phyloP scores from a whole-genome alignment of 805 yeast species.

The Cyberlindnera xishuangbannaensis region DNA sequence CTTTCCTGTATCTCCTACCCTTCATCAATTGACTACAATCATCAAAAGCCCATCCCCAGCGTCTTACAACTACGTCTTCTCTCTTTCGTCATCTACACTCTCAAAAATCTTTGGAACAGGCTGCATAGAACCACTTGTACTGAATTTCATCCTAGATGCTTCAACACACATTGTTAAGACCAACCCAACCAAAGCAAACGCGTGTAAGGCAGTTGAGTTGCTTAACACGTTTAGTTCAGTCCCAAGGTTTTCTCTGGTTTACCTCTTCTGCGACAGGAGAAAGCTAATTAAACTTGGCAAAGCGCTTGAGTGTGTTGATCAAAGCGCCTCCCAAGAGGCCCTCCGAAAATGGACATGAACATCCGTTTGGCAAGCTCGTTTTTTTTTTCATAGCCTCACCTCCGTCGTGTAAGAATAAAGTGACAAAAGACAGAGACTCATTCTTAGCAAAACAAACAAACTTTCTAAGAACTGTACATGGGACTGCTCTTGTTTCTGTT shows the following conservation, averaged over 20 bases:
- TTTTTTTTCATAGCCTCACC: no score
- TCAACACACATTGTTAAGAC: slow-evolving; percentile 5
- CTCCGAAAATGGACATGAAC: slow-evolving; percentile 1
- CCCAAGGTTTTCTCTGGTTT: slow-evolving; percentile 21
- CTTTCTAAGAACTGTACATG: not conserved
- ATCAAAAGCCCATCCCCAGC: slow-evolving; percentile 28
- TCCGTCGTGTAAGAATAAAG: no score
- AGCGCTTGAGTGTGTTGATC: not conserved
- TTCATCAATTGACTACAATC: slow-evolving; percentile 39
- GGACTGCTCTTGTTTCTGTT: slow-evolving; percentile 4
- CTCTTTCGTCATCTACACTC: slow-evolving; percentile 24
- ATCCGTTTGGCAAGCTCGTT: not conserved
- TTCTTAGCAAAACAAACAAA: no score
- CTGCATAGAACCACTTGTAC: slow-evolving; percentile 45
- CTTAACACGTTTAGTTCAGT: slow-evolving; percentile 11
- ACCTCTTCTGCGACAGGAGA: slow-evolving; percentile 13
- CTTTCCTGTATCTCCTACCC: slow-evolving; percentile 43
- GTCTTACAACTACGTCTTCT: slow-evolving; percentile 35
- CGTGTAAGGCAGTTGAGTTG: slow-evolving; percentile 2
- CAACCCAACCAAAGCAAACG: not conserved
- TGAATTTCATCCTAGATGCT: slow-evolving; percentile 44
- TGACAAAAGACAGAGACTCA: no score
- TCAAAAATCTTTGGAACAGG: slow-evolving; percentile 31
- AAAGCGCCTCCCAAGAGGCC: not conserved
- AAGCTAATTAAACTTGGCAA: slow-evolving; percentile 5